Percentiles rank a stretch among this genome's conserved stretches.
Conservation (phyloP, 2,329 filamentous ascomycete genomes). For the Fusarium decemcellulare region DNA sequence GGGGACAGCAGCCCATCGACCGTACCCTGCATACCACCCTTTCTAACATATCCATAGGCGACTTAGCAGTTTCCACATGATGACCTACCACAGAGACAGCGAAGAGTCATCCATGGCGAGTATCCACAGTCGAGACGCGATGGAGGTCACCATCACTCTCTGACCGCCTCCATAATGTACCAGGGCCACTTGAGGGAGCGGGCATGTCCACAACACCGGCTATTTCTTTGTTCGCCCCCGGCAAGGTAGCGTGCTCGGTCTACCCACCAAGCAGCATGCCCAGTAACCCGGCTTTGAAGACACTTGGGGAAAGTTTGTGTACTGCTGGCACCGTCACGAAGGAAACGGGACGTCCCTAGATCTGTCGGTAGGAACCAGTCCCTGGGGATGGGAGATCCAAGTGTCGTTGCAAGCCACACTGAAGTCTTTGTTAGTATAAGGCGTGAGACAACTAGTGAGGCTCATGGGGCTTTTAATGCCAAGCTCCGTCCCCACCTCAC, state of each 20-base stretch:
- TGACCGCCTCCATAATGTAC: neutral
- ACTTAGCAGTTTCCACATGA: neutral
- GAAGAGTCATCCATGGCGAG: neutral
- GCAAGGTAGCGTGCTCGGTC: too few species aligned
- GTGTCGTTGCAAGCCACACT: neutral
- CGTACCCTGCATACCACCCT: neutral
- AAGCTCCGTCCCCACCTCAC: neutral
- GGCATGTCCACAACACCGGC: neutral
- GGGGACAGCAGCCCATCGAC: neutral
- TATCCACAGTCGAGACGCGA: neutral
- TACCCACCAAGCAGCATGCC: too few species aligned
- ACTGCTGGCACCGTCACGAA: neutral
- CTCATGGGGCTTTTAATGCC: neutral
- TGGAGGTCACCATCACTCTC: neutral
- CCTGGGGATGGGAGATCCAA: neutral
- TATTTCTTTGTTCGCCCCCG: neutral
- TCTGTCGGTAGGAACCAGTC: neutral
- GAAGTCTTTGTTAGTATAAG: neutral
- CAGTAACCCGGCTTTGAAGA: neutral
- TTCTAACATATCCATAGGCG: neutral
- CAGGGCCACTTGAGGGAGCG: neutral
- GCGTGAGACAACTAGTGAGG: neutral
- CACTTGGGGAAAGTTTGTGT: neutral
- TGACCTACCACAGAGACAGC: neutral
- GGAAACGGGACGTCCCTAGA: neutral